Evolutionary conservation across 257 asterid genomes (phyloP).

Genomic region (Solanum medicagineum): DNA sequence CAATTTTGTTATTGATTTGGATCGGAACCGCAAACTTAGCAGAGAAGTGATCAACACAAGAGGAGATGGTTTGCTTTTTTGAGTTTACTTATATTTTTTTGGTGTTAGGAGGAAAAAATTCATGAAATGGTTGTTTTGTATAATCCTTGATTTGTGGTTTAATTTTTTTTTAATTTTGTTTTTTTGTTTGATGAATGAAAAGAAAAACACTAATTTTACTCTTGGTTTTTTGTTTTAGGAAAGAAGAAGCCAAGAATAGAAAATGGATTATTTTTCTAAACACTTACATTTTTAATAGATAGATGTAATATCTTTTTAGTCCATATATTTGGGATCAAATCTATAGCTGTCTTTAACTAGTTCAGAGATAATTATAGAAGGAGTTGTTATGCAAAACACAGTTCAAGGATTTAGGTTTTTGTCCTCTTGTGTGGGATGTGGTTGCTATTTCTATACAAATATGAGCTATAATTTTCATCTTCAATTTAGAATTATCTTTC

Average conservation of each 20-base stretch:
- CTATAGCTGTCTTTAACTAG: not conserved
- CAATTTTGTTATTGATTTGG: no score
- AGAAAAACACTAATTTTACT: not conserved
- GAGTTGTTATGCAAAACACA: not conserved
- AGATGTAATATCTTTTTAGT: no score
- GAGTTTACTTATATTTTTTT: no score
- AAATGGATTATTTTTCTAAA: not conserved
- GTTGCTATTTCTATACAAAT: not conserved
- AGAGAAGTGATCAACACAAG: no score
- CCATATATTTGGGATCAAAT: no score
- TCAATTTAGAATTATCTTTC: not conserved
- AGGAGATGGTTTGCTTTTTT: no score
- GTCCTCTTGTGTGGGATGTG: not conserved
- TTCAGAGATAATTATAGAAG: not conserved
- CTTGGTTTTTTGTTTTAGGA: not conserved
- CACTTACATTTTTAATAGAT: no score
- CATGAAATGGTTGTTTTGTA: no score
- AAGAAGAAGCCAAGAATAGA: not conserved
- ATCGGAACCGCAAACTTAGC: no score
- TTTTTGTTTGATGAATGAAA: not conserved
- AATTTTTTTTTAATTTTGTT: not conserved
- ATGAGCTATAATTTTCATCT: not conserved
- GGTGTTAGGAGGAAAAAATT: no score
- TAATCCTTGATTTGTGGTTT: no score
- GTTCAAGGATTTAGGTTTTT: not conserved